Evolutionary conservation across 2,329 filamentous ascomycete genomes (phyloP), one percentile per base, ranked within the genome.

Genomic region (Talaromyces funiculosus): DNA sequence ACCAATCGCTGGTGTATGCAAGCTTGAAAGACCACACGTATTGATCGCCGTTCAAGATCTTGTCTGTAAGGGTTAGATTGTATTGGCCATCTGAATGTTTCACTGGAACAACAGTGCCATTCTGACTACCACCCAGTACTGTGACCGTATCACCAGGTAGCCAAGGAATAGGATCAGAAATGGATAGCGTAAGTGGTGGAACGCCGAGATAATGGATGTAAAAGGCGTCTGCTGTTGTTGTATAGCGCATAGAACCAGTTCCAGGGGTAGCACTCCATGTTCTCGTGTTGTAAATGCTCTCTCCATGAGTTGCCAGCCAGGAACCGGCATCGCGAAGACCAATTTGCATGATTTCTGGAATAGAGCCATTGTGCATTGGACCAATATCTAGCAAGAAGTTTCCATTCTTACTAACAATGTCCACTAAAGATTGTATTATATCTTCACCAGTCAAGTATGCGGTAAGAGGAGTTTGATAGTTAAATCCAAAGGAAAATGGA

Each of bases 401-500:
- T 0, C 82, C 82, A 59, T 84, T 83, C 69, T 83, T 84, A 60
- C 74, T 75, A 0, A 81, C 75, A 63, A 83, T 82, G 61, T 84
- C 81, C 4, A 83, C 75, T 0, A 84, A 75, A 3, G 72, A 75
- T 14, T 72, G 71, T 0, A 85, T 73, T 20, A 86, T 74, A 0
- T 70, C 74, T 3, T 67, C 72, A 0, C 82, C 79, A 38, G 80
- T 83, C 77, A 86, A 80, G 67, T 85, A 85, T 10, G 72, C 74
- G 0, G 65, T 67, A 1, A 72, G 66, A 0, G 79, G 75, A 0
- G 83, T 86, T 1, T 82, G 82, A 7, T 78, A 73, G 67, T 86
- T 86, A 71, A 81, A 86, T 2, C 83, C 84, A 65, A 85, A 86
- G 62, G 74, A 78, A 65, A 77, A 85, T 0, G 84, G 83, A 64